Evolutionary conservation across 352 stramenopile genomes (phyloP), one percentile per base, ranked within the genome.

Genomic region (Pythium vanterpoolii): DNA sequence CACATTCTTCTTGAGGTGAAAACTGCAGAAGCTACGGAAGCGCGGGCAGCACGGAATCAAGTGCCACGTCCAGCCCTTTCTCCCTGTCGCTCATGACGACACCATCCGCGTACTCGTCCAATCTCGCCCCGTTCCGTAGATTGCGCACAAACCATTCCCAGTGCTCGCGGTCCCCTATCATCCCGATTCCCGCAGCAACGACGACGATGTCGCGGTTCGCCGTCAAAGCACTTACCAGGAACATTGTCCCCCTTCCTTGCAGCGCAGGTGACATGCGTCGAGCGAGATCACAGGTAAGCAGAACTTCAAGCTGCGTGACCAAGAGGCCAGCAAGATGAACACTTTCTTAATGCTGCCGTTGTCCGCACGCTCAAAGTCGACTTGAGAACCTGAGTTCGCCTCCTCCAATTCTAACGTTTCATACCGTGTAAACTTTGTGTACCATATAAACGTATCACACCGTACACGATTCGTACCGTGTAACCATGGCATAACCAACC

Each of bases 1-100:
- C 9, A 58, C 57, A 48, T 53, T 64, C 47, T 64, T 64, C 57
- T 64, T 58, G 23, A 58, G 24, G 47, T 58, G 57, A 16, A 58
- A 57, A 27, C 27, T 47, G 16, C 57, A 58, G 19, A 48, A 64
- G 24, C 57, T 53, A 30, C 10, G 57, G 48, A 1, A 64, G 30
- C 14, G 27, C 36, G 8, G 46, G 57, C 7, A 54, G 5, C n/a
- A 53, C 33, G 8, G 10, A 9, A 4, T 21, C 4, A 8, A 64
- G 27, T 28, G 57, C 56, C 14, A 27, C 23, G 34, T 39, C 33
- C 3, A 64, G 34, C 14, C 57, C 57, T 34, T 64, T 64, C 48
- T 64, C 48, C 18, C 46, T 19, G 28, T 59, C 38, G 40, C 48
- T 65, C 31, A 59, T 59, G 19, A 57, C 28, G 0, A 65, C 33